A percentile compares a stretch with the other conserved stretches of the same genome.
Conservation (phyloP, 352 stramenopile genomes). For the Phytophthora boehmeriae region DNA sequence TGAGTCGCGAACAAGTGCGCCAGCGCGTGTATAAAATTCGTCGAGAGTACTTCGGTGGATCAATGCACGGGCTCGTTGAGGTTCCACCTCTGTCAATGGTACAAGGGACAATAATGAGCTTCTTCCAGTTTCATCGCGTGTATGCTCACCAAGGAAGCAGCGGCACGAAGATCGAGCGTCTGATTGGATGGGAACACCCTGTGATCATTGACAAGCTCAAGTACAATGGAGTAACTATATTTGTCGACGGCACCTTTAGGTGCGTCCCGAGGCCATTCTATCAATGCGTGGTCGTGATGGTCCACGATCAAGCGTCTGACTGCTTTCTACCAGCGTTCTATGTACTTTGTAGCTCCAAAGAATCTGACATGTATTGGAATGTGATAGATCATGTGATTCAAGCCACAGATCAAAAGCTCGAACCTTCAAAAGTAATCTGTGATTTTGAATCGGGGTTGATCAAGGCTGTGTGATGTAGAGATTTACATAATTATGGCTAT, state of each 20-base stretch:
- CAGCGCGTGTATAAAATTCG: neutral
- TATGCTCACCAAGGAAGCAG: neutral
- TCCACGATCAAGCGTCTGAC: no score
- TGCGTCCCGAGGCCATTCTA: no score
- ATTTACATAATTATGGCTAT: no score
- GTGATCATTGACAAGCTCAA: neutral
- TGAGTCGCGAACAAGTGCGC: neutral
- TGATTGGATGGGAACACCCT: neutral
- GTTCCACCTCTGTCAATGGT: neutral
- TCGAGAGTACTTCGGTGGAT: neutral
- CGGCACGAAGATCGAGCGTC: neutral
- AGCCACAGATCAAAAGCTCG: neutral
- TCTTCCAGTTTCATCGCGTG: neutral
- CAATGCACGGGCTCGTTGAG: neutral
- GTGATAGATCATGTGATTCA: neutral
- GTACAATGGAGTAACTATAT: neutral
- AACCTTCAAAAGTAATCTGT: neutral
- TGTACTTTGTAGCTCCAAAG: neutral
- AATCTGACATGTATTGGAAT: neutral
- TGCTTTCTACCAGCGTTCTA: neutral
- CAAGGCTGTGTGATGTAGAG: neutral
- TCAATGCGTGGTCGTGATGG: no score
- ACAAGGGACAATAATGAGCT: neutral
- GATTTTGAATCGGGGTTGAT: neutral
- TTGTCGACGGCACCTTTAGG: no score